Percentiles rank a stretch among this genome's conserved stretches.
Conservation (phyloP, 495 filamentous ascomycete genomes). For the Lophiotrema nucula region DNA sequence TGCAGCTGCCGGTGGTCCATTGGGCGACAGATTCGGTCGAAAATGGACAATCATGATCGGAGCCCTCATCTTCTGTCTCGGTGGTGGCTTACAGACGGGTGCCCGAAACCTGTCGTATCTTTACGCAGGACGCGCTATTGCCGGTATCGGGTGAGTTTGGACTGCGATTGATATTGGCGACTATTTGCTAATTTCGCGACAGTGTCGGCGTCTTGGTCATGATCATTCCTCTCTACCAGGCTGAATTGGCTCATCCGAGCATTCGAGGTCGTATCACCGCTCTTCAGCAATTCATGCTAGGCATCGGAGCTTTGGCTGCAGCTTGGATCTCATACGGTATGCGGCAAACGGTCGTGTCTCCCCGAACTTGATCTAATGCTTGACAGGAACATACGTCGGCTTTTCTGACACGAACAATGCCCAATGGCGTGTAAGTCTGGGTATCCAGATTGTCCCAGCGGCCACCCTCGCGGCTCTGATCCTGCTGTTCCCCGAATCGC, state of each 20-base stretch:
- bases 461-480: slow-evolving; percentile 55
- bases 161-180: too few species aligned
- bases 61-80: slow-evolving; percentile 40
- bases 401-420: slow-evolving; percentile 39
- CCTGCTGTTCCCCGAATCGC: slow-evolving; percentile 58
- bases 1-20: slow-evolving; percentile 51
- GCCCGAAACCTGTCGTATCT: slow-evolving; percentile 39
- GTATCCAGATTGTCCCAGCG: slow-evolving; percentile 59
- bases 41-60: slow-evolving; percentile 49
- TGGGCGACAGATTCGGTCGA: slow-evolving; percentile 48
- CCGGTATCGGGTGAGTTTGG: slow-evolving; percentile 31
- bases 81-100: slow-evolving; percentile 43
- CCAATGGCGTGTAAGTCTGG: slow-evolving; percentile 59
- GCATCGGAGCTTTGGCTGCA: slow-evolving; percentile 50
- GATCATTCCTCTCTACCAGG: slow-evolving; percentile 51
- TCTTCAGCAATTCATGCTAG: slow-evolving; percentile 62
- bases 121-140: slow-evolving; percentile 38
- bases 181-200: not conserved
- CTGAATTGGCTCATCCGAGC: slow-evolving; percentile 45
- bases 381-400: slow-evolving; percentile 34
- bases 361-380: not conserved
- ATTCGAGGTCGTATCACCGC: slow-evolving; percentile 52
- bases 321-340: slow-evolving; percentile 40
- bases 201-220: slow-evolving; percentile 52
- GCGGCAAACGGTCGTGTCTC: not conserved